These are phyloP conservation scores for Arthrobotrys entomopaga DNA, from an alignment of 2,329 filamentous ascomycete genomes.

Conservation along the genomic window DNA sequence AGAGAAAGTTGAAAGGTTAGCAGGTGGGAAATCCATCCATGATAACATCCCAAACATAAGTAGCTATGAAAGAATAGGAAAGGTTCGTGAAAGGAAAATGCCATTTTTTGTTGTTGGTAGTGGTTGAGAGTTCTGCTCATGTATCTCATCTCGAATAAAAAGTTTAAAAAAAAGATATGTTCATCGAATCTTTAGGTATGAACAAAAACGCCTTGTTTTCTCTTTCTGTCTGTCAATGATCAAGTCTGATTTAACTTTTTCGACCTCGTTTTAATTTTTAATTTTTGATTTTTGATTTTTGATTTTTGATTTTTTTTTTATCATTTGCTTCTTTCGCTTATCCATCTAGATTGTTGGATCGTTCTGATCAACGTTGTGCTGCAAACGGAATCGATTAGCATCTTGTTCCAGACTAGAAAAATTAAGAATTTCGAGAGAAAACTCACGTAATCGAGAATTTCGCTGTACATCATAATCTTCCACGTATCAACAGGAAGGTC, in stretches of 20 bases:
- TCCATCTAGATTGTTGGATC: slow-evolving; percentile 39
- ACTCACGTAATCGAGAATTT: slow-evolving; percentile 54
- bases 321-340: slow-evolving; percentile 13
- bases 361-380: slow-evolving; percentile 54
- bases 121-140: slow-evolving; percentile 3
- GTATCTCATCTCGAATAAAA: slow-evolving; percentile 15
- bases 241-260: slow-evolving; percentile 11
- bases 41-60: neutral
- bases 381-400: neutral
- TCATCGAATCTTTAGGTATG: slow-evolving; percentile 42
- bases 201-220: slow-evolving; percentile 35
- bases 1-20: neutral
- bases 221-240: slow-evolving; percentile 28
- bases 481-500: slow-evolving; percentile 98
- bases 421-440: neutral
- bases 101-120: slow-evolving; percentile 4
- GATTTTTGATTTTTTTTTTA: slow-evolving; percentile 7
- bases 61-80: slow-evolving; percentile 2
- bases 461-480: slow-evolving; percentile 98
- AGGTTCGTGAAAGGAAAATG: slow-evolving; percentile 17
- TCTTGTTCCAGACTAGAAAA: slow-evolving; percentile 7
- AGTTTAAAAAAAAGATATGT: slow-evolving; percentile 26
- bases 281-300: slow-evolving; percentile 1
- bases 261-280: slow-evolving; percentile 6
- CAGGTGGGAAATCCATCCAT: neutral